Evolutionary conservation across 176 grass and related monocot species (phyloP).

Genomic region (Canna indica): DNA sequence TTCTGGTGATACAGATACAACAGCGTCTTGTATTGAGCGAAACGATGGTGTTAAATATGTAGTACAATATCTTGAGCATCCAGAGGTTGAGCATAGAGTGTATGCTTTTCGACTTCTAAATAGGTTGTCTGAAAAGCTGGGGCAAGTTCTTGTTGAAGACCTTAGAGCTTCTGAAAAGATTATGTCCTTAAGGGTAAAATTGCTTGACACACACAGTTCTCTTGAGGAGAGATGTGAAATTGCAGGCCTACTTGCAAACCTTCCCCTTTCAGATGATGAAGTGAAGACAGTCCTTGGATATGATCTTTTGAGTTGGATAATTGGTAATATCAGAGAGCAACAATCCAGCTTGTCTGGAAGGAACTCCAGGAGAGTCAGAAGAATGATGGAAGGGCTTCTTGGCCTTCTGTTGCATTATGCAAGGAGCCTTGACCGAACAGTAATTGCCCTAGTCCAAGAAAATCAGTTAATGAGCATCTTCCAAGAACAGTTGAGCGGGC

Average conservation of each 20-base stretch:
- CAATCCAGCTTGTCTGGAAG: neutral
- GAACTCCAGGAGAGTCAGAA: neutral
- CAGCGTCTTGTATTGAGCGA: neutral
- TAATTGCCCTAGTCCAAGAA: slow-evolving; percentile 10
- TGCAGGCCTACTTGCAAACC: slow-evolving; percentile 14
- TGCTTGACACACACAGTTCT: slow-evolving; percentile 1
- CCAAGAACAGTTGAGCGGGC: neutral
- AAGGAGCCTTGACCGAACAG: slow-evolving; percentile 2
- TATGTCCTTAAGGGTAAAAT: neutral
- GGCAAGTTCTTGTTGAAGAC: slow-evolving; percentile 3
- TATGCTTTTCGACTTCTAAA: slow-evolving; percentile 15
- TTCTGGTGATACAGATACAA: neutral
- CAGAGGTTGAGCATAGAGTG: slow-evolving; percentile 5
- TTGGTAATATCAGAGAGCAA: slow-evolving; percentile 3
- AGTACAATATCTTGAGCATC: slow-evolving; percentile 6
- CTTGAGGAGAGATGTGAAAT: slow-evolving; percentile 15
- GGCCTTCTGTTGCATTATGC: slow-evolving; percentile 15
- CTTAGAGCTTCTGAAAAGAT: slow-evolving; percentile 8
- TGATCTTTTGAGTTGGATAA: slow-evolving; percentile 13
- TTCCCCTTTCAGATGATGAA: slow-evolving; percentile 9
- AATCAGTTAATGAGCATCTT: slow-evolving; percentile 12
- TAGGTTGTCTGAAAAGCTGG: slow-evolving; percentile 4
- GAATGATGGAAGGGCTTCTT: slow-evolving; percentile 7
- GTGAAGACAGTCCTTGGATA: slow-evolving; percentile 10
- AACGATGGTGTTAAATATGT: neutral